These are phyloP conservation scores for Trichoderma hamatum DNA, from an alignment of 2,329 filamentous ascomycete species.

Conservation along the genomic window DNA sequence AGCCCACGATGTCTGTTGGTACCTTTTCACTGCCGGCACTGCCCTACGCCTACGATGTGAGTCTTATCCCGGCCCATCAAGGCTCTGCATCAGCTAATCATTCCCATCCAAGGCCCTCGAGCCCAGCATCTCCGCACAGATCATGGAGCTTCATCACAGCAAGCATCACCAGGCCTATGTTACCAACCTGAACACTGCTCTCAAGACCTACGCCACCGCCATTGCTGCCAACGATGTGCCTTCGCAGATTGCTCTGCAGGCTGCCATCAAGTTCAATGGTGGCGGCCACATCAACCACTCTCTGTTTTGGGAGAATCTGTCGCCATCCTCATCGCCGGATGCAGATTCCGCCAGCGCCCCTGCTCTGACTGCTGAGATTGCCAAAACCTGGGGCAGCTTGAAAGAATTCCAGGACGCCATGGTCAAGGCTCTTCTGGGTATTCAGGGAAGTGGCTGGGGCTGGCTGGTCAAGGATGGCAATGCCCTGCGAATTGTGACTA, in stretches of 20 bases:
- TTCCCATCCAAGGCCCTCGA: slow-evolving; percentile 60
- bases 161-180: slow-evolving; percentile 83
- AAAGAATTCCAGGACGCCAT: slow-evolving; percentile 69
- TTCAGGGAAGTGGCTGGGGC: slow-evolving; percentile 87
- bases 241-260: slow-evolving; percentile 67
- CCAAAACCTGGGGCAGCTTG: slow-evolving; percentile 68
- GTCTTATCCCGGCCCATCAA: slow-evolving; percentile 36
- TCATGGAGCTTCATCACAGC: slow-evolving; percentile 79
- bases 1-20: slow-evolving; percentile 41
- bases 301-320: slow-evolving; percentile 87
- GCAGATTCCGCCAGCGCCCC: slow-evolving; percentile 61
- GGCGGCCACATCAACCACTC: slow-evolving; percentile 93
- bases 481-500: slow-evolving; percentile 71
- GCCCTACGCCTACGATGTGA: slow-evolving; percentile 71
- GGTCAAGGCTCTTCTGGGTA: slow-evolving; percentile 63
- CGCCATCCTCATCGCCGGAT: slow-evolving; percentile 61
- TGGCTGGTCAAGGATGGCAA: slow-evolving; percentile 73
- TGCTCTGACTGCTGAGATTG: slow-evolving; percentile 62
- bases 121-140: slow-evolving; percentile 73
- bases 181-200: slow-evolving; percentile 70
- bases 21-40: slow-evolving; percentile 65
- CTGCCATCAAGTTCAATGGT: slow-evolving; percentile 81
- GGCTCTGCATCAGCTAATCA: slow-evolving; percentile 49
- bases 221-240: slow-evolving; percentile 61
- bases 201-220: slow-evolving; percentile 62